A percentile compares a stretch with the other conserved stretches of the same genome.
Evolutionary conservation across 176 grass and related monocot genomes (phyloP).

Genomic region (Oryza nivara): DNA sequence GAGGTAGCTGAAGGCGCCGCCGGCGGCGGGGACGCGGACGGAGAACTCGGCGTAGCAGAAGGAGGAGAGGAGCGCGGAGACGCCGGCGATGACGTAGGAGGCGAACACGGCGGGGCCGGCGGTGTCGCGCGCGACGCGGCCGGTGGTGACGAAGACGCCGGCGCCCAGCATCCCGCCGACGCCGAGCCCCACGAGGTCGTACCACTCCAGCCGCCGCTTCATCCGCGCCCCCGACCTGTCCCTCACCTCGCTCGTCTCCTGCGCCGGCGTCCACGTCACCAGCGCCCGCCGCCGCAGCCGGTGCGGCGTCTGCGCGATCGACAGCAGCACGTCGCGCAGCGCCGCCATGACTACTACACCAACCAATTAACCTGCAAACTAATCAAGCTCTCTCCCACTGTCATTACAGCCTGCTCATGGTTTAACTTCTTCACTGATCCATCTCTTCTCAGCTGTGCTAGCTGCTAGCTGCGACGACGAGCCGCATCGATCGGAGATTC

Average conservation of each 20-base stretch:
- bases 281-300: conserved; percentile 62
- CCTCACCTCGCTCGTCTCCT: conserved; percentile 85
- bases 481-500: background rate
- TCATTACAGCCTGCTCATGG: background rate
- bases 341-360: conserved; percentile 33
- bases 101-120: conserved; percentile 53
- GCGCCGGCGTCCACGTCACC: conserved; percentile 73
- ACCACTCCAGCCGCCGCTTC: conserved; percentile 75
- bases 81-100: conserved; percentile 78
- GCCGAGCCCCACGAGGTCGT: conserved; percentile 80
- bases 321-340: conserved; percentile 55
- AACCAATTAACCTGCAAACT: background rate
- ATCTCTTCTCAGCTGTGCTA: background rate
- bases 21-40: conserved; percentile 89
- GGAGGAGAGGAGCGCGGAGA: conserved; percentile 82
- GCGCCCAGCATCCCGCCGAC: conserved; percentile 64
- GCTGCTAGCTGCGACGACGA: conserved; percentile 15
- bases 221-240: conserved; percentile 79
- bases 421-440: background rate
- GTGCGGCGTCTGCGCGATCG: conserved; percentile 63
- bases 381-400: background rate
- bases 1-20: conserved; percentile 75
- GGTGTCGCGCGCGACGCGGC: conserved; percentile 46
- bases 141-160: conserved; percentile 66
- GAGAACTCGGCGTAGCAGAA: conserved; percentile 97